phyloP scores from a whole-genome alignment of 1,284 basidiomycete genomes.

The Phellopilus nigrolimitatus region DNA sequence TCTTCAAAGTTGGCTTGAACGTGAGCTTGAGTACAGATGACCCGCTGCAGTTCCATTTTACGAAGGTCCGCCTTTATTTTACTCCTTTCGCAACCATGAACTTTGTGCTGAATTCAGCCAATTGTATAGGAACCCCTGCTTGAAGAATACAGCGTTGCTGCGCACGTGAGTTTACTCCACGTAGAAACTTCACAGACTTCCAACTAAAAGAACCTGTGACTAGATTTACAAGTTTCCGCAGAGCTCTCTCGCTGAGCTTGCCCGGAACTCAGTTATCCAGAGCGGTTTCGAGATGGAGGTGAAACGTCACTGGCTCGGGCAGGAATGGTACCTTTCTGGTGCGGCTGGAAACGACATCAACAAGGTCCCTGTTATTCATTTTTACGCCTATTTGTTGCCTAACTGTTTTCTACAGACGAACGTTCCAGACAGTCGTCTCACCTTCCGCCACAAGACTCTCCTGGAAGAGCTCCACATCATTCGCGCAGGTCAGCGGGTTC shows the following conservation, averaged over 20 bases:
- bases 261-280: conserved; percentile 93
- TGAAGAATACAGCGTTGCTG: conserved; percentile 98
- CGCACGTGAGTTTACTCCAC: conserved; percentile 61
- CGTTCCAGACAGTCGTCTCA: conserved; percentile 86
- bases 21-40: conserved; percentile 97
- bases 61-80: conserved; percentile 55
- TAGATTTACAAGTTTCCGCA: conserved; percentile 91
- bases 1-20: conserved; percentile 95
- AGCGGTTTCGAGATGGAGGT: conserved; percentile 99
- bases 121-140: conserved; percentile 77
- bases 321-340: conserved; percentile 86
- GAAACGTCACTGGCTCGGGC: conserved; percentile 95
- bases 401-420: conserved; percentile 66
- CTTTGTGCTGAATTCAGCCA: background rate
- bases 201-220: conserved; percentile 1
- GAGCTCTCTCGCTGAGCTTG: conserved; percentile 82
- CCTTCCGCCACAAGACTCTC: conserved; percentile 87
- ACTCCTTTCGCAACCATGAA: background rate
- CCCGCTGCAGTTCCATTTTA: conserved; percentile 94
- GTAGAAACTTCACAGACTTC: background rate
- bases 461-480: conserved; percentile 83
- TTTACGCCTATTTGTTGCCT: conserved; percentile 13
- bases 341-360: conserved; percentile 88
- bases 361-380: conserved; percentile 50
- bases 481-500: conserved; percentile 23